Conservation (phyloP, 352 stramenopile genomes). For the Plasmopara viticola region DNA sequence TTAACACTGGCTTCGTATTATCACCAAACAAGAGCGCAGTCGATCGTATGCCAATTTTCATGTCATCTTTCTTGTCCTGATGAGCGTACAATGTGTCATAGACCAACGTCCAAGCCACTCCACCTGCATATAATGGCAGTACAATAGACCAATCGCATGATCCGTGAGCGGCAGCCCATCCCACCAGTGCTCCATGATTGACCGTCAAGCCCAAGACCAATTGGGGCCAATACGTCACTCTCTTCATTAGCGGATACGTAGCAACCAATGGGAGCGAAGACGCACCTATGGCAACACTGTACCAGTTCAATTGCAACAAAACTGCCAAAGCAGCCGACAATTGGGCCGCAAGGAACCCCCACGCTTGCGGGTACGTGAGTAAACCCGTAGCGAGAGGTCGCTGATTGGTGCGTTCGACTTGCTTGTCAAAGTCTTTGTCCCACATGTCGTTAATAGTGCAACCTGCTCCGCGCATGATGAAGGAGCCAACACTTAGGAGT, state of each 20-base stretch:
- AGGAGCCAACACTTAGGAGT: conserved; percentile 84
- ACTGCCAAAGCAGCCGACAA: conserved; percentile 90
- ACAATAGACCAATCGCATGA: conserved; percentile 82
- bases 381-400: conserved; percentile 90
- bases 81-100: conserved; percentile 99
- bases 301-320: conserved; percentile 92
- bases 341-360: conserved; percentile 91
- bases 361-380: conserved; percentile 88
- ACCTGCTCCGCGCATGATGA: conserved; percentile 96
- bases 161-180: conserved; percentile 86
- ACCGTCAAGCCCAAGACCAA: conserved; percentile 96
- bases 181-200: conserved; percentile 97
- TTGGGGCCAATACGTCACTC: conserved; percentile 97
- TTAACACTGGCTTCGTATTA: conserved; percentile 91
- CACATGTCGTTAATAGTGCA: conserved; percentile 99
- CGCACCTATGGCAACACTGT: conserved; percentile 90
- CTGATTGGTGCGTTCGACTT: conserved; percentile 92
- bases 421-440: conserved; percentile 96
- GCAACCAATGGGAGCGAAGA: conserved; percentile 92
- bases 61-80: conserved; percentile 97
- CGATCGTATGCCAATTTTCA: conserved; percentile 92
- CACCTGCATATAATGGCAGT: conserved; percentile 91
- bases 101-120: conserved; percentile 97
- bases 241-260: conserved; percentile 97
- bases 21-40: conserved; percentile 95